A percentile compares a stretch with the other conserved stretches of the same genome.
These are phyloP conservation scores for Entamoeba histolytica DNA, from an alignment of 208 protist genomes.

Conservation along the genomic window DNA sequence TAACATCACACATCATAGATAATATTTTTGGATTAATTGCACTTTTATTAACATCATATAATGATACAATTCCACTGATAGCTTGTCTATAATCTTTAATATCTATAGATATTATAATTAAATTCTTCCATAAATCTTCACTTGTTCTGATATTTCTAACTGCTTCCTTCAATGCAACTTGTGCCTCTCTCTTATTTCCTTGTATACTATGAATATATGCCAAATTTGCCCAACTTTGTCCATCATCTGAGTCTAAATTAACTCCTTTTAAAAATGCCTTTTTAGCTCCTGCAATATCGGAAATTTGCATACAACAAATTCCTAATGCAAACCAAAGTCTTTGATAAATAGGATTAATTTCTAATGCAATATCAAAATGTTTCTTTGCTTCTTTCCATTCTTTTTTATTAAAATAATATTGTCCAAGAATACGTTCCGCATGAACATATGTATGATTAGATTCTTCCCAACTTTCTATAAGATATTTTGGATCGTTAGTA, in stretches of 20 bases:
- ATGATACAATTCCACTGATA: not conserved
- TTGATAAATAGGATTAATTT: not conserved
- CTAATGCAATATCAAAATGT: not conserved
- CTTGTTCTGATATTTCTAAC: not conserved
- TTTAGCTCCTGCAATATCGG: not conserved
- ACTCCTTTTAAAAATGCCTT: not conserved
- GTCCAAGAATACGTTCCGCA: not conserved
- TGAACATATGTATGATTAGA: not conserved
- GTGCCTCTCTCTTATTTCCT: not conserved
- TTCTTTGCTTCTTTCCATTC: not conserved
- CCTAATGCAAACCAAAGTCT: not conserved
- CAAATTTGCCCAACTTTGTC: not conserved
- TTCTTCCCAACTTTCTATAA: not conserved
- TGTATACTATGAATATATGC: not conserved
- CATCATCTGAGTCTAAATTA: not conserved
- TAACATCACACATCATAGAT: not conserved
- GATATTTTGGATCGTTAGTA: not conserved
- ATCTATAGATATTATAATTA: not conserved
- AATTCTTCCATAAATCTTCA: not conserved
- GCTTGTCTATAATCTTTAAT: not conserved
- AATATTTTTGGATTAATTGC: not conserved
- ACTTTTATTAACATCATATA: not conserved
- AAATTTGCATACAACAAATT: not conserved
- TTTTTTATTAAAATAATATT: not conserved
- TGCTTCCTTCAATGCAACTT: not conserved